phyloP scores from a whole-genome alignment of 2,329 filamentous ascomycete genomes.

The Cercospora janseana region DNA sequence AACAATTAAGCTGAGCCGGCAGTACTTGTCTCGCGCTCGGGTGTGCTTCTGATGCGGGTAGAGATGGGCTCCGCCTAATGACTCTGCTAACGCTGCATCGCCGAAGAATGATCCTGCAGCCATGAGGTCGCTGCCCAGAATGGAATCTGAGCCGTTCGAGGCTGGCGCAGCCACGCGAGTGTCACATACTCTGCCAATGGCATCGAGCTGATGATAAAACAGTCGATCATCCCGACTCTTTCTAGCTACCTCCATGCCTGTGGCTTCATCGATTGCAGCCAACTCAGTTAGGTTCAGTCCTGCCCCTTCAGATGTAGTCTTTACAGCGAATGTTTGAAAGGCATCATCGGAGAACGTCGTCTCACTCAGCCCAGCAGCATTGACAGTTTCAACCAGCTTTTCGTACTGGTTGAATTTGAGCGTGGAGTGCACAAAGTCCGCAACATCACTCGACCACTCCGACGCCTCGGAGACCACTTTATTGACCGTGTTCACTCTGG shows the following conservation, averaged over 20 bases:
- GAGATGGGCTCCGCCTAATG: no score
- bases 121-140: not conserved
- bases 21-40: not conserved
- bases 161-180: not conserved
- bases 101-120: no score
- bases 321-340: not conserved
- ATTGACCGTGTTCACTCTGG: no score
- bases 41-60: not conserved
- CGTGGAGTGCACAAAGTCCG: not conserved
- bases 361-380: not conserved
- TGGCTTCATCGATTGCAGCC: not conserved
- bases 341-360: not conserved
- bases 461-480: not conserved
- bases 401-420: not conserved
- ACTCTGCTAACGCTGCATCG: no score
- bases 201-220: not conserved
- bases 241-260: not conserved
- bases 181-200: not conserved
- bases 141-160: no score
- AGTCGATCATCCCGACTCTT: not conserved
- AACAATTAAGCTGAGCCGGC: not conserved
- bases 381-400: not conserved
- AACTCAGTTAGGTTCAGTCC: not conserved
- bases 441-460: not conserved
- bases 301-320: not conserved